These are phyloP conservation scores for Cladosporium halotolerans DNA, from an alignment of 2,329 filamentous ascomycete genomes.

Conservation along the genomic window DNA sequence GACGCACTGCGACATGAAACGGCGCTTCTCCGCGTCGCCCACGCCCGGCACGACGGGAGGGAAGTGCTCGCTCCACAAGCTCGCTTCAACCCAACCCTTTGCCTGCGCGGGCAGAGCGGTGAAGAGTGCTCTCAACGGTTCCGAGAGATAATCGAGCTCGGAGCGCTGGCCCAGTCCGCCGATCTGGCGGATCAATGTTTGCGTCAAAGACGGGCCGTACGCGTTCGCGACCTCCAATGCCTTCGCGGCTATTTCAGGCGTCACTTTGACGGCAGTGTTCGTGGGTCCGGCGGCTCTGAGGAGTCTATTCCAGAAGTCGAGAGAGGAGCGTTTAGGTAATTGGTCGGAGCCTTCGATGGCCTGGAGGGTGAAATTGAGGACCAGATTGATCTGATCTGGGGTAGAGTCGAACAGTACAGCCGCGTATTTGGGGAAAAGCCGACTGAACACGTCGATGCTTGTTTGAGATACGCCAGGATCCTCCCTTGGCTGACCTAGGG, in stretches of 20 bases:
- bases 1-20: constrained; percentile 62
- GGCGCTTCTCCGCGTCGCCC: constrained; percentile 51
- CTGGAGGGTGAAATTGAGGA: constrained; percentile 66
- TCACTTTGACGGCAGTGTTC: constrained; percentile 14
- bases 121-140: constrained; percentile 62
- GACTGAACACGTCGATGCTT: constrained; percentile 65
- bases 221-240: constrained; percentile 44
- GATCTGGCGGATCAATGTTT: constrained; percentile 58
- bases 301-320: constrained; percentile 65
- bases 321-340: constrained; percentile 66
- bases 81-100: constrained; percentile 46
- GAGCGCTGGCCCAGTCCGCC: constrained; percentile 63
- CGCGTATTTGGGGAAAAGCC: constrained; percentile 56
- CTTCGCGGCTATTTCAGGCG: constrained; percentile 8
- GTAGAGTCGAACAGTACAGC: constrained; percentile 57
- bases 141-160: constrained; percentile 64
- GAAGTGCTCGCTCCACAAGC: constrained; percentile 49
- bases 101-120: constrained; percentile 21
- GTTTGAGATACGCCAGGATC: constrained; percentile 69
- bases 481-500: constrained; percentile 55
- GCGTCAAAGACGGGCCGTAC: constrained; percentile 56
- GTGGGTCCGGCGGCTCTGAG: constrained; percentile 35
- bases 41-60: constrained; percentile 51
- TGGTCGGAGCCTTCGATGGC: constrained; percentile 66
- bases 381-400: constrained; percentile 52